These are phyloP conservation scores for Juglanconis sp. DNA, from an alignment of 2,329 filamentous ascomycete species.

Conservation along the genomic window DNA sequence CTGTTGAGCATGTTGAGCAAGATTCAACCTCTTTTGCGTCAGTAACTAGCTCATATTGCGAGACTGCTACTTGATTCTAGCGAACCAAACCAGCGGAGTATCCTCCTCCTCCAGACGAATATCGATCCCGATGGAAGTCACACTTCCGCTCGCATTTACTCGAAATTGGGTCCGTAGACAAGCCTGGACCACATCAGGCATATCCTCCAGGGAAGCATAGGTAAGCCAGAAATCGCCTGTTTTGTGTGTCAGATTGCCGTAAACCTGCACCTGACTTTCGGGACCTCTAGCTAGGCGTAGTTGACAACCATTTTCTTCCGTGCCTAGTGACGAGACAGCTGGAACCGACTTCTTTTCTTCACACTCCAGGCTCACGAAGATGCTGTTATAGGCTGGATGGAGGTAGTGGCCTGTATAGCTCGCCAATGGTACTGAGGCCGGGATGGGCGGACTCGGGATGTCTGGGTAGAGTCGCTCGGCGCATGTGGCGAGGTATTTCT, in stretches of 20 bases:
- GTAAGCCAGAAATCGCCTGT: conserved; percentile 10
- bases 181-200: not conserved
- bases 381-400: conserved; percentile 16
- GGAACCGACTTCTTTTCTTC: not conserved
- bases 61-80: not conserved
- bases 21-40: too few species aligned
- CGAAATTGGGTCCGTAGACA: conserved; percentile 14
- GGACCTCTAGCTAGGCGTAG: not conserved
- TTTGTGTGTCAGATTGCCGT: not conserved
- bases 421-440: conserved; percentile 4
- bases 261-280: not conserved
- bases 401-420: conserved; percentile 14
- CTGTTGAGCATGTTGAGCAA: too few species aligned
- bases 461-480: conserved; percentile 18
- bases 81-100: conserved; percentile 15
- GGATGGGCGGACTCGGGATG: conserved; percentile 12
- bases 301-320: not conserved
- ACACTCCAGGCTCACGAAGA: conserved; percentile 8
- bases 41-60: too few species aligned
- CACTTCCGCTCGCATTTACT: conserved; percentile 7
- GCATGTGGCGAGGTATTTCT: conserved; percentile 8
- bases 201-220: not conserved
- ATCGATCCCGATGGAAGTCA: conserved; percentile 15
- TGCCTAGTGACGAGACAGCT: too few species aligned
- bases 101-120: conserved; percentile 11